Evolutionary conservation across 129 eudicot species (phyloP), one percentile per base, ranked within the genome.

Genomic region (Lactuca sativa): DNA sequence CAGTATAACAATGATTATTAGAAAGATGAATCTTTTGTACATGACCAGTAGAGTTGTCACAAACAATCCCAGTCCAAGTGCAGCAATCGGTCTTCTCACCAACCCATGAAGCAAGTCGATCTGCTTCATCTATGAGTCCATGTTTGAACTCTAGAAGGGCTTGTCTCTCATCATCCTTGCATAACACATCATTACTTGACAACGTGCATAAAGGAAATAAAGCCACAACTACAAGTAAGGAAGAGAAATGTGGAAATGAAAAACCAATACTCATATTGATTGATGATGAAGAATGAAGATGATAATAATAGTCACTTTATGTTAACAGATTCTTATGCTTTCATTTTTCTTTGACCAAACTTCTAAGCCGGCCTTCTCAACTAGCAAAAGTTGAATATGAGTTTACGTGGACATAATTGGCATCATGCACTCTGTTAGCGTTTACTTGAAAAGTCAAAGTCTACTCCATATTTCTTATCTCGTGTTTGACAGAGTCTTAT

Each of bases 71-170:
- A 3, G 25, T 2, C 84, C 84, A 80, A 5, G 6, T 60, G 59
- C 84, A 72, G 33, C 79, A 82, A 31, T 71, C 80, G 1, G 41
- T 62, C 16, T 57, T 47, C 8, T 16, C 37, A 14, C 56, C 18
- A 9, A 13, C 56, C 83, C 80, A 74, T 8, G 73, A 74, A 56
- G 63, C 69, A n/a, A 70, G 77, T 12, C 73, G 69, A 14, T 53
- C 36, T 4, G 43, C 57, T 36, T 34, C 59, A 57, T 70, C 80
- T 9, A 55, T 40, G 16, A 80, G 67, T 15, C 34, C 64, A 3
- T 70, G 55, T 17, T 69, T 74, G 47, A 80, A 69, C 48, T 56
- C 49, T 5, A 80, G 64, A 57, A 75, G 80, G 5, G 84, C 80
- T 32, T 36, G 60, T 47, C 63, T 55, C 44, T 74, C 80, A 14